Conservation (phyloP, 495 filamentous ascomycete genomes). For the Podospora fimiseda region DNA sequence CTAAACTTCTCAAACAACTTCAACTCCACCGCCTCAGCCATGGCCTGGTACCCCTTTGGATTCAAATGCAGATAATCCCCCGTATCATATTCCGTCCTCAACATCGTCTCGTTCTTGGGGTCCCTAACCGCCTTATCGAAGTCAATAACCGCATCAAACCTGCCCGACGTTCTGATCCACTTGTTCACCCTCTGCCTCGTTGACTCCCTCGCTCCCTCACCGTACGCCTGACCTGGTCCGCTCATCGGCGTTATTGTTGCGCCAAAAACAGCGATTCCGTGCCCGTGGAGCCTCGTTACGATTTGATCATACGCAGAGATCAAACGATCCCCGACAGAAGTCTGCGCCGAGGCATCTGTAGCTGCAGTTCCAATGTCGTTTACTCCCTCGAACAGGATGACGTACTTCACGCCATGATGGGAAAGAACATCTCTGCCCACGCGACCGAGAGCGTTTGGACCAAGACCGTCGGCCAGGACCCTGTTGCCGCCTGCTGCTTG, state of each 20-base stretch:
- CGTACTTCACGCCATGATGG: conserved; percentile 46
- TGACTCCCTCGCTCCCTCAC: conserved; percentile 40
- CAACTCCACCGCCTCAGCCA: conserved; percentile 52
- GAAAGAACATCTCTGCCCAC: conserved; percentile 56
- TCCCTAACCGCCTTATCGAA: conserved; percentile 53
- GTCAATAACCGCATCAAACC: conserved; percentile 59
- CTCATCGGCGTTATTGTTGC: conserved; percentile 62
- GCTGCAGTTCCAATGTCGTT: conserved; percentile 55
- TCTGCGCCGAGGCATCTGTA: conserved; percentile 33
- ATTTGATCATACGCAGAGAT: conserved; percentile 54
- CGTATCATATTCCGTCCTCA: conserved; percentile 45
- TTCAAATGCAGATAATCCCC: conserved; percentile 64
- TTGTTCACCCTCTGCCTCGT: conserved; percentile 52
- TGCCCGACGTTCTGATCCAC: conserved; percentile 50
- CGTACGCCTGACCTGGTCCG: conserved; percentile 38
- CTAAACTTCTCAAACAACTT: conserved; percentile 36
- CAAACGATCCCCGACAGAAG: conserved; percentile 38
- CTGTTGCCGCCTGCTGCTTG: conserved; percentile 65
- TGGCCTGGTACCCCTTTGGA: conserved; percentile 46
- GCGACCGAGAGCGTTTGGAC: conserved; percentile 52
- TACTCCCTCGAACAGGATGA: conserved; percentile 58
- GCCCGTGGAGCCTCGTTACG: conserved; percentile 42
- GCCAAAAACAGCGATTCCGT: conserved; percentile 48
- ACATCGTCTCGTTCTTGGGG: conserved; percentile 30
- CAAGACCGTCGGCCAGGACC: conserved; percentile 51